phyloP scores from a whole-genome alignment of 352 stramenopile species.

The Phytopythium chamaehyphon region DNA sequence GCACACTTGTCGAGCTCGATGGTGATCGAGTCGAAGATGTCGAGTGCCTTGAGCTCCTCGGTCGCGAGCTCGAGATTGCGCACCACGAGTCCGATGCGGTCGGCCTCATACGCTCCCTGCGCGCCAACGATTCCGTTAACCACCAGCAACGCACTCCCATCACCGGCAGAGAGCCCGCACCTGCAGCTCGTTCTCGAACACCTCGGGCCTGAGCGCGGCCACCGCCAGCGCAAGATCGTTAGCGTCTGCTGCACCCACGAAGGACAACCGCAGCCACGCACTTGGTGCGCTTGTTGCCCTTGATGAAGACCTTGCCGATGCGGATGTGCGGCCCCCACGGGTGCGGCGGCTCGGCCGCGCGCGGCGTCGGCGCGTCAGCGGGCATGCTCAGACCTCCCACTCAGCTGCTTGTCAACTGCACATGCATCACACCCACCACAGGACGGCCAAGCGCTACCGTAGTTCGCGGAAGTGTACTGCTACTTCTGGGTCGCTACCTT shows the following conservation, averaged over 20 bases:
- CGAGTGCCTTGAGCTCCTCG: constrained; percentile 66
- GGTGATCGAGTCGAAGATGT: constrained; percentile 84
- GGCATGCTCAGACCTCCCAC: not conserved
- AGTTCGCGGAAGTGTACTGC: too few relatives aligned
- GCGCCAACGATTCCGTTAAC: not conserved
- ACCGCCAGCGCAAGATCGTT: constrained; percentile 2
- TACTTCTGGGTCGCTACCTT: too few relatives aligned
- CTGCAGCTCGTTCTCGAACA: constrained; percentile 87
- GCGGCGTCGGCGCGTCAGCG: constrained; percentile 9
- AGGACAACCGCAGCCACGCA: constrained; percentile 13
- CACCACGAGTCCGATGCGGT: constrained; percentile 66
- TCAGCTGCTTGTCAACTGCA: not conserved
- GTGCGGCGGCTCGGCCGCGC: constrained; percentile 34
- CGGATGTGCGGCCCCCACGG: constrained; percentile 76
- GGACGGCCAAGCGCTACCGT: too few relatives aligned
- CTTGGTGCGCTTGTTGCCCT: constrained; percentile 87
- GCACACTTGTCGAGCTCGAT: constrained; percentile 75
- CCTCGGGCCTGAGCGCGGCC: constrained; percentile 39
- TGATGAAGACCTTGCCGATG: constrained; percentile 84
- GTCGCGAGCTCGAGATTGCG: constrained; percentile 50
- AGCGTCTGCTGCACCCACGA: not conserved
- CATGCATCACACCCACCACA: not conserved
- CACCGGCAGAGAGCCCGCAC: constrained; percentile 10
- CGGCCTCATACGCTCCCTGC: constrained; percentile 57
- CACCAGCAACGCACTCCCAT: not conserved